These are phyloP conservation scores for Starmera quercuum DNA, from an alignment of 805 yeast genomes.

Conservation along the genomic window DNA sequence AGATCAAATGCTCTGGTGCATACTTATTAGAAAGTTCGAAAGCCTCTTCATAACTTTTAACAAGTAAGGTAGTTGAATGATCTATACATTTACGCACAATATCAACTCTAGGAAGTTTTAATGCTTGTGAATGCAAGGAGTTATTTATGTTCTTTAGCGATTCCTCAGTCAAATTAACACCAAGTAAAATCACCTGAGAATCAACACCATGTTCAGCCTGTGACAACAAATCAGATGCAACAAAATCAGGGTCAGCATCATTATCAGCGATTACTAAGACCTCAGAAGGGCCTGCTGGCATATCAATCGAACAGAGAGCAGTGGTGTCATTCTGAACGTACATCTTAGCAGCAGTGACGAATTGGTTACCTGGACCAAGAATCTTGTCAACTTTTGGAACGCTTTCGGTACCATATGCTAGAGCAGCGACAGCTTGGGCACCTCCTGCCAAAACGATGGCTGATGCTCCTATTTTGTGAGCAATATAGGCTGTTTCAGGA, in stretches of 20 bases:
- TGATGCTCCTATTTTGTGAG: constrained; percentile 89
- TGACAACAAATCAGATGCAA: constrained; percentile 91
- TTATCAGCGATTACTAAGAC: constrained; percentile 93
- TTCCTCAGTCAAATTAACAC: constrained; percentile 57
- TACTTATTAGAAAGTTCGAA: constrained; percentile 80
- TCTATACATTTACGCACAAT: constrained; percentile 88
- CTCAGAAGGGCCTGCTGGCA: constrained; percentile 99
- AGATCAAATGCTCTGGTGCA: constrained; percentile 96
- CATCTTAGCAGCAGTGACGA: constrained; percentile 99
- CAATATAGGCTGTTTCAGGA: constrained; percentile 97
- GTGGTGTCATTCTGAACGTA: constrained; percentile 89
- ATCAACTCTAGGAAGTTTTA: constrained; percentile 80
- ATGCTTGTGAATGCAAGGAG: constrained; percentile 81
- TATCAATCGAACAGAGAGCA: constrained; percentile 93
- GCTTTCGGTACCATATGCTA: constrained; percentile 96
- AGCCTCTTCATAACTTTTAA: constrained; percentile 69
- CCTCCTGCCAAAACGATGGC: constrained; percentile 96
- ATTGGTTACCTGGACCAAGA: constrained; percentile 98
- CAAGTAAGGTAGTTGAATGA: constrained; percentile 78
- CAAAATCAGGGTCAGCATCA: constrained; percentile 87
- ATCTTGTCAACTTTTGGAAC: constrained; percentile 94
- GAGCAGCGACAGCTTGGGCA: constrained; percentile 97
- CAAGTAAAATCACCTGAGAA: constrained; percentile 90
- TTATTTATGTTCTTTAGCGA: constrained; percentile 66
- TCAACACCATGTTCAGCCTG: constrained; percentile 99